Conservation (phyloP, 331 rosid species). For the Pyrus hybrid region DNA sequence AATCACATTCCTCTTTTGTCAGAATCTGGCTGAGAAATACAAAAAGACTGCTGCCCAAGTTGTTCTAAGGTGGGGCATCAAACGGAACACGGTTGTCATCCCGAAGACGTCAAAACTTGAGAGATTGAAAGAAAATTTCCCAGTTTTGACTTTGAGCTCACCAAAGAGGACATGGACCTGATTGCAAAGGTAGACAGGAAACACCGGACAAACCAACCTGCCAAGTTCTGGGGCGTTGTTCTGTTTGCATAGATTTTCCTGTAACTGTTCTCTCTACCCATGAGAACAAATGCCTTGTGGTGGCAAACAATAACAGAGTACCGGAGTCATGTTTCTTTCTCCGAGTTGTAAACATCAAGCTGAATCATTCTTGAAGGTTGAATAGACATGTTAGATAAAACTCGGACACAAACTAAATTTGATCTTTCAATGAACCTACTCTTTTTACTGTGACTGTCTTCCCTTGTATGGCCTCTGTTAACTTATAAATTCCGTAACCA, state of each 20-base stretch:
- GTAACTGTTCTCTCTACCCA: neutral
- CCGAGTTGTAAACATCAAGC: neutral
- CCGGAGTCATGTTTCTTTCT: neutral
- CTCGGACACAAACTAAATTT: neutral
- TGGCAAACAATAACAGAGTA: neutral
- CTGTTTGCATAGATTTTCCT: slow-evolving; percentile 40
- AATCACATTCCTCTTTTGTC: slow-evolving; percentile 5
- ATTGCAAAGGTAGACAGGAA: slow-evolving; percentile 32
- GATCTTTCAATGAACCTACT: neutral
- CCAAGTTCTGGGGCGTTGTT: slow-evolving; percentile 59
- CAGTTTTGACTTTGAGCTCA: slow-evolving; percentile 59
- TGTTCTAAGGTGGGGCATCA: slow-evolving; percentile 75
- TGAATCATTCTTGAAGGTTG: neutral
- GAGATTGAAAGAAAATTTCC: slow-evolving; percentile 72
- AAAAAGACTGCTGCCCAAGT: slow-evolving; percentile 61
- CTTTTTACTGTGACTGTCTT: neutral
- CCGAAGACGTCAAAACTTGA: slow-evolving; percentile 75
- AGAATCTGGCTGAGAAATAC: slow-evolving; percentile 69
- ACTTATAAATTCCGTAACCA: neutral
- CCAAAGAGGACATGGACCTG: slow-evolving; percentile 41
- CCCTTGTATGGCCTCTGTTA: neutral
- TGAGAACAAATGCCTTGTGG: neutral
- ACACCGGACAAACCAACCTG: slow-evolving; percentile 38
- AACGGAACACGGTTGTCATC: slow-evolving; percentile 61
- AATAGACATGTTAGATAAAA: neutral